A percentile compares a stretch with the other conserved stretches of the same genome.
Conservation (phyloP, 2,329 filamentous ascomycete species). For the Davidsoniella eucalypti region DNA sequence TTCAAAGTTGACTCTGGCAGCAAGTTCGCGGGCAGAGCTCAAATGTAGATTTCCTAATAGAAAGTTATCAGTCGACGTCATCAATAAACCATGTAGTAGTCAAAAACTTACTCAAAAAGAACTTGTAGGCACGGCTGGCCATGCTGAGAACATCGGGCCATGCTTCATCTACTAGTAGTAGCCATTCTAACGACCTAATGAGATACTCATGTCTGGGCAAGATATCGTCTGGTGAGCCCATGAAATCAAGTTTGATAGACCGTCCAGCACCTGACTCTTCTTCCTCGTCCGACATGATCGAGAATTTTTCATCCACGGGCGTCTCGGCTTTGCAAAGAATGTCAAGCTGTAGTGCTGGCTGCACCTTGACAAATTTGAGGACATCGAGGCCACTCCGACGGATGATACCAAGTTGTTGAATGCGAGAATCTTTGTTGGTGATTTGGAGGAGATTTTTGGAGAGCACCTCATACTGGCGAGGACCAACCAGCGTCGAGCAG, state of each 20-base stretch:
- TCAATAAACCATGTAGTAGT: conserved; percentile 16
- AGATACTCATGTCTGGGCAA: conserved; percentile 50
- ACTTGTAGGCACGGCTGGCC: conserved; percentile 60
- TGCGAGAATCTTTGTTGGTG: conserved; percentile 45
- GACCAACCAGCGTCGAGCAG: conserved; percentile 55
- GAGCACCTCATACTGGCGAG: conserved; percentile 52
- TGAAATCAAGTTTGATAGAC: conserved; percentile 53
- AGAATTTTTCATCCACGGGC: conserved; percentile 19
- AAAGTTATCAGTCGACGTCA: conserved; percentile 14
- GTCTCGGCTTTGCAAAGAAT: conserved; percentile 24
- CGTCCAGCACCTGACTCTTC: conserved; percentile 39
- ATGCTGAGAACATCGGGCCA: conserved; percentile 55
- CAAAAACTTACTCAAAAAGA: conserved; percentile 57
- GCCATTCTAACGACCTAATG: conserved; percentile 73
- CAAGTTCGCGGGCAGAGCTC: conserved; percentile 36
- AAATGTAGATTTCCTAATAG: conserved; percentile 32
- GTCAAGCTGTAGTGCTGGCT: conserved; percentile 37
- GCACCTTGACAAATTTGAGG: conserved; percentile 53
- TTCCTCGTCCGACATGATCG: conserved; percentile 32
- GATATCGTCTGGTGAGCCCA: conserved; percentile 39
- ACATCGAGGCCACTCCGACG: conserved; percentile 57
- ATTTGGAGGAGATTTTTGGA: conserved; percentile 64
- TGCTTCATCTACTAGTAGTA: conserved; percentile 54
- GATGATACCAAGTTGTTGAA: conserved; percentile 58
- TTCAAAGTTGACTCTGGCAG: conserved; percentile 33